Conservation (phyloP, 179 eudicot genomes). For the Camellia oleifera region DNA sequence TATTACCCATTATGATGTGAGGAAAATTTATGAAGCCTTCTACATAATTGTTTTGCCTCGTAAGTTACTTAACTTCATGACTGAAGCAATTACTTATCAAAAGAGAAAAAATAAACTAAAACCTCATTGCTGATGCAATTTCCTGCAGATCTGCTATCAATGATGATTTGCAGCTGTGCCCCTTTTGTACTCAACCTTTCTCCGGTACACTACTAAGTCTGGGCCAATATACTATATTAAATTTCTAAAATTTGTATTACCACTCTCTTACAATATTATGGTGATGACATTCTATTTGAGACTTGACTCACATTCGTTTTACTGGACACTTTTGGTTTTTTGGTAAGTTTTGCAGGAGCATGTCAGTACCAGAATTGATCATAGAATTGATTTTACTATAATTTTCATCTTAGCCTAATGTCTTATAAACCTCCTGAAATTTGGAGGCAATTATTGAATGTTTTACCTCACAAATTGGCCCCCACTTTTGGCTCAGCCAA, state of each 20-base stretch:
- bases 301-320: not conserved
- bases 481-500: too few relatives aligned
- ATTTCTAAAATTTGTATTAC: not conserved
- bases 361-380: too few relatives aligned
- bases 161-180: conserved; percentile 76
- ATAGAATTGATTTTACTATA: too few relatives aligned
- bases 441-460: too few relatives aligned
- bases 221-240: not conserved
- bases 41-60: conserved; percentile 13
- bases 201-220: conserved; percentile 48
- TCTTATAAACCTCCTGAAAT: too few relatives aligned
- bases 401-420: too few relatives aligned
- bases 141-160: conserved; percentile 63
- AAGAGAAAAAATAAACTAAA: too few relatives aligned
- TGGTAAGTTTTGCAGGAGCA: not conserved
- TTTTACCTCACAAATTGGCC: too few relatives aligned
- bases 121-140: conserved; percentile 17
- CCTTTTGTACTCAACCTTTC: conserved; percentile 88
- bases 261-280: not conserved
- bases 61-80: conserved; percentile 3
- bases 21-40: not conserved
- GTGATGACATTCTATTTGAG: not conserved
- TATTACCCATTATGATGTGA: not conserved
- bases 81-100: conserved; percentile 11
- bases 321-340: not conserved